Percentiles rank a stretch among this genome's conserved stretches.
Conservation (phyloP, 805 yeast genomes). For the Wickerhamiella nectarea region DNA sequence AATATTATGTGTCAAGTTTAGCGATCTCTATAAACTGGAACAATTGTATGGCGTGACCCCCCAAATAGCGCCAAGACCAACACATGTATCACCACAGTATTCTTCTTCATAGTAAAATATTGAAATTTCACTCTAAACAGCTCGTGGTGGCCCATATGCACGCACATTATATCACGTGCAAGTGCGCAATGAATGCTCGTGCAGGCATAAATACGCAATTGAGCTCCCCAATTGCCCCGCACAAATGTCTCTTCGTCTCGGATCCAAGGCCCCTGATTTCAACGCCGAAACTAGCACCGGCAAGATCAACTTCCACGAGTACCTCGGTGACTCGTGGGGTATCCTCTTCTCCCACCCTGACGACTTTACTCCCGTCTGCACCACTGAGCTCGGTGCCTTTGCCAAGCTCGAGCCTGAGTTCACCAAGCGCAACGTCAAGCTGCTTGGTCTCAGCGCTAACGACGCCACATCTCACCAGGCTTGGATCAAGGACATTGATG, state of each 20-base stretch:
- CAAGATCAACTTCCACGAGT: slow-evolving; percentile 73
- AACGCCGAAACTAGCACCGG: slow-evolving; percentile 74
- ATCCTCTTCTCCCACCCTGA: slow-evolving; percentile 90
- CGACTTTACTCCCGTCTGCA: slow-evolving; percentile 94
- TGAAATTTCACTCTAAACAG: too few relatives aligned
- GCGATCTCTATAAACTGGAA: too few relatives aligned
- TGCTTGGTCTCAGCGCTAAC: slow-evolving; percentile 85
- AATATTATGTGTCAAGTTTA: too few relatives aligned
- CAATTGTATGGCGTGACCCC: too few relatives aligned
- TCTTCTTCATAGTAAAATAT: too few relatives aligned
- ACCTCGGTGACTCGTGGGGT: slow-evolving; percentile 75
- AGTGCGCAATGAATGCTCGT: background rate
- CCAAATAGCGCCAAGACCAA: too few relatives aligned
- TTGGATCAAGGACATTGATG: slow-evolving; percentile 91
- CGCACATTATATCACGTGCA: slow-evolving; percentile 2
- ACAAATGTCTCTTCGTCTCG: slow-evolving; percentile 43
- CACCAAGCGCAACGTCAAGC: slow-evolving; percentile 71
- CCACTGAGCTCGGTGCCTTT: slow-evolving; percentile 92
- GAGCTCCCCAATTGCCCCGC: background rate
- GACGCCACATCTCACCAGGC: slow-evolving; percentile 67
- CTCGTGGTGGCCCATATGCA: too few relatives aligned
- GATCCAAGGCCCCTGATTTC: slow-evolving; percentile 83
- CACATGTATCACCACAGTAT: too few relatives aligned
- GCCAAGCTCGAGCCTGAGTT: slow-evolving; percentile 87
- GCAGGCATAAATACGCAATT: background rate